Evolutionary conservation across 768 basidiomycete genomes (phyloP), one percentile per base, ranked within the genome.

Genomic region (Rhodotorula babjevae): DNA sequence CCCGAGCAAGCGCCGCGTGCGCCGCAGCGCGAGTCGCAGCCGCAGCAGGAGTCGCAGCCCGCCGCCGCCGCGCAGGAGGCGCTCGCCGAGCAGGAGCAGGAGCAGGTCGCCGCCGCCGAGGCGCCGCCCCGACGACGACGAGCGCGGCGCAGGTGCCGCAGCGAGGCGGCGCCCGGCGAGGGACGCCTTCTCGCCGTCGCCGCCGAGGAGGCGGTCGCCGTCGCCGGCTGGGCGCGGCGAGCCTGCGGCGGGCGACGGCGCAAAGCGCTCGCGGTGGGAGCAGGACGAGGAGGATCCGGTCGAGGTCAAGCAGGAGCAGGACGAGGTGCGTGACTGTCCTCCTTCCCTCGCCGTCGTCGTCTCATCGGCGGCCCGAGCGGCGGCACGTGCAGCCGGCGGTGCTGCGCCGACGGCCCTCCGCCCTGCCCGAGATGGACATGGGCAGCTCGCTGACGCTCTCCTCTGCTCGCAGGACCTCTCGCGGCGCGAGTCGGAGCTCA

Each of bases 181-280:
- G 50, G 50, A 52, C 25, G 50, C 27, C 7, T 52, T 52, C 50
- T 52, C 50, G 23, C 50, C 50, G 4, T 52, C 50, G 50, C 50
- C 50, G 50, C 50, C 23, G 50, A 23, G 50, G 25, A 23, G 50
- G 12, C 50, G 50, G 23, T 52, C 50, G 25, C 50, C 50, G 25
- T 52, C 50, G 23, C 25, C 50, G 23, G 31, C 19, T 5, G 56
- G 31, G 7, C 31, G 57, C 36, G 36, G 57, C 57, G 36, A 21
- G 2, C 18, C 21, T 11, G 44, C 3, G 27, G 11, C 81, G 86
- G 42, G 49, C 44, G 58, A 67, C 47, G 68, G 52, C 14, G 19
- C 29, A 25, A 52, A 55, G 40, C 21, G 53, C 9, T 47, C 49
- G 46, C 61, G 61, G 2, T 44, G 49, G 15, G 12, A 29, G 27